Percentiles rank a stretch among this genome's conserved stretches.
These are phyloP conservation scores for Neonectria hederae DNA, from an alignment of 2,329 filamentous ascomycete genomes.

Conservation along the genomic window DNA sequence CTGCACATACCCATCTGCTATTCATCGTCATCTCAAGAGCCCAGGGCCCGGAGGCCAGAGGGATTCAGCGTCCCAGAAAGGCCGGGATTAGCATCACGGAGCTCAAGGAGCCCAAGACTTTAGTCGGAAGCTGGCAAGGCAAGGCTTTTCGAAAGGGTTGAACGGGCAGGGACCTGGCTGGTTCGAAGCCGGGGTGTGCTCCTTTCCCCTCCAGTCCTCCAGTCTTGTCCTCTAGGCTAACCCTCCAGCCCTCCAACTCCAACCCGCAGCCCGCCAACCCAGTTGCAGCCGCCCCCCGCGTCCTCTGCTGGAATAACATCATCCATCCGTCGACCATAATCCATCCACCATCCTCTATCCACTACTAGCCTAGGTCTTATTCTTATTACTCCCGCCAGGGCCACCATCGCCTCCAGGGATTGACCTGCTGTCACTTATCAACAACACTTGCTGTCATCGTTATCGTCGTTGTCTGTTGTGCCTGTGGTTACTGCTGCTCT, in stretches of 20 bases:
- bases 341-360: slow-evolving; percentile 7
- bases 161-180: slow-evolving; percentile 7
- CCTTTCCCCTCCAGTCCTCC: slow-evolving; percentile 31
- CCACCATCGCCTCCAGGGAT: slow-evolving; percentile 23
- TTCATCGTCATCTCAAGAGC: slow-evolving; percentile 21
- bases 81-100: slow-evolving; percentile 6
- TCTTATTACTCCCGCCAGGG: slow-evolving; percentile 29
- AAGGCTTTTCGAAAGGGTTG: neutral
- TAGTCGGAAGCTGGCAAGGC: neutral
- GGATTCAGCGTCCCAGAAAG: neutral
- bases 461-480: neutral
- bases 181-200: slow-evolving; percentile 19
- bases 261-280: slow-evolving; percentile 9
- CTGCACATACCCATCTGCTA: slow-evolving; percentile 17
- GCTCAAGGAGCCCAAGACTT: neutral
- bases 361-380: slow-evolving; percentile 18
- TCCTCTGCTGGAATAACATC: slow-evolving; percentile 40
- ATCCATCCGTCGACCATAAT: slow-evolving; percentile 34
- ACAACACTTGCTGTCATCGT: slow-evolving; percentile 28
- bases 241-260: slow-evolving; percentile 9
- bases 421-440: slow-evolving; percentile 30
- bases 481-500: neutral
- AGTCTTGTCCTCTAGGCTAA: neutral
- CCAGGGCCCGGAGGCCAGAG: neutral
- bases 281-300: slow-evolving; percentile 39